Evolutionary conservation across 2,329 filamentous ascomycete species (phyloP), one percentile per base, ranked within the genome.

Genomic region (Pseudogymnoascus sp.): DNA sequence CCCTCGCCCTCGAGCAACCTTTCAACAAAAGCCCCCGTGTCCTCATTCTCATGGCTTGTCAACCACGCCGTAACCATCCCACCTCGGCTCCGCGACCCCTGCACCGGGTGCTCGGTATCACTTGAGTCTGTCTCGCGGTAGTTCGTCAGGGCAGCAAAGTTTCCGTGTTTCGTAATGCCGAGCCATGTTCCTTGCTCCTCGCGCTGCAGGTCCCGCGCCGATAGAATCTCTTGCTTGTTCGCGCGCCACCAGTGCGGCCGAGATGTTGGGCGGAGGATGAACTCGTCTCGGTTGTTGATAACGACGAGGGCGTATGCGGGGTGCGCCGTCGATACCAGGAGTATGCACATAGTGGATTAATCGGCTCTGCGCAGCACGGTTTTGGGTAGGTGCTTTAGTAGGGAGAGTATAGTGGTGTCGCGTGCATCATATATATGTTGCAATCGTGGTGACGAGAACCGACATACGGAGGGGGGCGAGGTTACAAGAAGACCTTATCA

Each of bases 201-300:
- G 35, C 85, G 79, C 69, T 86, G 82, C 10, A 87, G 78, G 70
- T 88, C 85, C 62, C 83, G 78, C 18, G 84, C 77, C 5, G 84
- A 87, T 31, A 87, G 78, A 60, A 87, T 69, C 29, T 70, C 48
- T 59, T 71, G 71, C 35, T 15, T 65, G 27, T 48, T 33, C n/a
- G 68, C 64, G 15, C 65, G 40, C 84, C 84, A 87, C 84, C 84
- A 87, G 72, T 86, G 80, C 5, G 84, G 84, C 63, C 82, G 77
- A 60, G 81, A 85, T 1, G 85, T 87, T 3, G 85, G 85, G 29
- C 85, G 79, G 12, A 86, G 78, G 65, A 87, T 83, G 74, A 82
- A 87, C 72, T 87, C 88, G 77, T 93, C 89, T 68, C 89, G 83
- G 73, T 93, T 93, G 75, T 92, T 85, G 71, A 92, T 78, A 64